Evolutionary conservation across 2,329 filamentous ascomycete species (phyloP), one percentile per base, ranked within the genome.

Genomic region (Microcyclospora pomicola): DNA sequence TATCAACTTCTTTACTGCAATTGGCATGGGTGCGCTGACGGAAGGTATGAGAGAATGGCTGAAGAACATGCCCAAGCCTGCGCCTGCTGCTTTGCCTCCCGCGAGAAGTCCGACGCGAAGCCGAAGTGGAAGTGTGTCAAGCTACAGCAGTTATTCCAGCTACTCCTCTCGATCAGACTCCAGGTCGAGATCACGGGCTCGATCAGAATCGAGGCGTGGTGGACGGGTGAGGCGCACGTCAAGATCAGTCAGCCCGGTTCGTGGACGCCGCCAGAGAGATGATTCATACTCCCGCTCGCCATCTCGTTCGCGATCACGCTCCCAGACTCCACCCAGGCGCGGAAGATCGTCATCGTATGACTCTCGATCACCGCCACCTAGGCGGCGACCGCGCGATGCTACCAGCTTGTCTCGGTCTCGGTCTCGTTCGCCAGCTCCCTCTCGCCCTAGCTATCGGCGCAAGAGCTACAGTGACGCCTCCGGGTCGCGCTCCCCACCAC

Each of bases 1-100:
- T 36, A 94, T 98, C 77, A 98, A 98, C 64, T 98, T 95, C 70
- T 96, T 98, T 60, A 98, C 91, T 9, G 91, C 86, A 53, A 93
- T 98, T 52, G 86, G 87, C 41, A 92, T 98, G 82, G 91, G 91
- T 56, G 77, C 75, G 15, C 71, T 98, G 44, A 98, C 91, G 2
- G 91, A 98, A 57, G 82, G 86, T 48, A 93, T 95, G 85, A 79
- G 91, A 59, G 84, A 92, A 53, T 77, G 80, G 56, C 71, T 98
- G 40, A 82, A 87, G 58, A 94, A 86, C 54, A 75, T 92, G 61
- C 87, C 87, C 10, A 91, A 92, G 56, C 86, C 87, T 2, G 72
- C 81, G 1, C 65, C 82, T 15, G 82, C 82, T 5, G 76, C 84
- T 1, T 65, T 82, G 1, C 68, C 75, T 15, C 66, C 67, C 1